Evolutionary conservation across 164 flowering plant species (phyloP).

Genomic region (Nelumbo lutea): DNA sequence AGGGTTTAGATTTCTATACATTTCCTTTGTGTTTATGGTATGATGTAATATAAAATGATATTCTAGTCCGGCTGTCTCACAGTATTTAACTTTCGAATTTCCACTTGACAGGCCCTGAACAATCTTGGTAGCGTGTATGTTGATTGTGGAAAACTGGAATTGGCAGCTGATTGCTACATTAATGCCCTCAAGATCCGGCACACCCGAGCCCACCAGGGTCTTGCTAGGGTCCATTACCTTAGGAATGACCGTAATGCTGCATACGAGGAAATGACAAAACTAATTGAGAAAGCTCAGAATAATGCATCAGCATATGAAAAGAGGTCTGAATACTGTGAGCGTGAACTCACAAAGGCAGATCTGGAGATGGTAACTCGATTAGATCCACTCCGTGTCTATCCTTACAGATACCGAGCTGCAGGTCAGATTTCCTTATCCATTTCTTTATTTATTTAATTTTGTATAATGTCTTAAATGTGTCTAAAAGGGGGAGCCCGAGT

Average conservation of each 20-base stretch:
- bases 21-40: neutral
- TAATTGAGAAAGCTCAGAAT: constrained; percentile 81
- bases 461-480: neutral
- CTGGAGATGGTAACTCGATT: constrained; percentile 83
- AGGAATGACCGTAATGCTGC: constrained; percentile 72
- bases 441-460: neutral
- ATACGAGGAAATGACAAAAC: constrained; percentile 86
- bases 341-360: constrained; percentile 81
- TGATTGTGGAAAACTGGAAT: constrained; percentile 68
- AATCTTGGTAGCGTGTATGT: constrained; percentile 96
- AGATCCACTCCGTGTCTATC: constrained; percentile 95
- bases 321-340: constrained; percentile 96
- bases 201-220: constrained; percentile 98
- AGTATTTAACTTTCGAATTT: neutral
- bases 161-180: constrained; percentile 93
- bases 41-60: neutral
- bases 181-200: constrained; percentile 91
- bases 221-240: constrained; percentile 90
- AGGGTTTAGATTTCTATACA: neutral
- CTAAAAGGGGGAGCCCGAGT: neutral
- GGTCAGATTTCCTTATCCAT: constrained; percentile 36
- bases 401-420: constrained; percentile 98
- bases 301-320: constrained; percentile 98
- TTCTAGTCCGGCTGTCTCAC: neutral
- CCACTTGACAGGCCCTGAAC: constrained; percentile 74